Percentiles rank a stretch among this genome's conserved stretches.
phyloP scores from a whole-genome alignment of 495 filamentous ascomycete species.

The Halenospora varia region DNA sequence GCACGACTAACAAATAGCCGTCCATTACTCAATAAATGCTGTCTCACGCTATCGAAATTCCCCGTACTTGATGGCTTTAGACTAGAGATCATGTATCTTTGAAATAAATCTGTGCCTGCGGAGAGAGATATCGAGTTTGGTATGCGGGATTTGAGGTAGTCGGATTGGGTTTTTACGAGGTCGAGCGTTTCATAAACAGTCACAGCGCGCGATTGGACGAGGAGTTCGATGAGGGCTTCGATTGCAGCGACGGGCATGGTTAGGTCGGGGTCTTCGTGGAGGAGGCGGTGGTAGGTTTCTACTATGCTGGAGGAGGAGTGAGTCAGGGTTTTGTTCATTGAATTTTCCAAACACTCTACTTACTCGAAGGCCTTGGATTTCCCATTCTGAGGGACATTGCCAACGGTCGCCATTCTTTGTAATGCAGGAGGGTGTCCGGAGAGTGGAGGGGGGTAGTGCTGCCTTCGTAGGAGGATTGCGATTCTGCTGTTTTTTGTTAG shows the following conservation, averaged over 20 bases:
- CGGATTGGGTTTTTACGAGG: constrained; percentile 69
- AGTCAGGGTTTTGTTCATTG: constrained; percentile 10
- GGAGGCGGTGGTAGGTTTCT: constrained; percentile 45
- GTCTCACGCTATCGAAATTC: constrained; percentile 77
- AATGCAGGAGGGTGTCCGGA: constrained; percentile 20
- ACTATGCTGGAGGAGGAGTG: constrained; percentile 42
- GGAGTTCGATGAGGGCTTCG: constrained; percentile 81
- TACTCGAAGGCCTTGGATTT: constrained; percentile 23
- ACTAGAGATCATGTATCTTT: constrained; percentile 79
- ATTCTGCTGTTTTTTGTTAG: neutral
- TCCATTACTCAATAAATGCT: constrained; percentile 78
- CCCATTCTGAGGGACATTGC: constrained; percentile 13
- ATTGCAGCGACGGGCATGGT: constrained; percentile 97
- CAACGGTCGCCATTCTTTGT: constrained; percentile 22
- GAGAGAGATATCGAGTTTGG: constrained; percentile 87
- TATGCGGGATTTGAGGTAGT: constrained; percentile 66
- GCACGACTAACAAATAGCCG: constrained; percentile 81
- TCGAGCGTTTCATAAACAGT: constrained; percentile 93
- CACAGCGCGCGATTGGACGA: constrained; percentile 67
- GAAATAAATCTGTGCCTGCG: constrained; percentile 93
- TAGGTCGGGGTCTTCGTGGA: constrained; percentile 67
- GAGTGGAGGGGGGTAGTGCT: constrained; percentile 24
- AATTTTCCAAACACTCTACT: neutral
- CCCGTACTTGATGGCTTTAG: constrained; percentile 36
- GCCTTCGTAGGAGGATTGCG: constrained; percentile 12